Base-by-base conservation (phyloP, 192 early-diverging fungal species). In the Coemansia sp. region DNA sequence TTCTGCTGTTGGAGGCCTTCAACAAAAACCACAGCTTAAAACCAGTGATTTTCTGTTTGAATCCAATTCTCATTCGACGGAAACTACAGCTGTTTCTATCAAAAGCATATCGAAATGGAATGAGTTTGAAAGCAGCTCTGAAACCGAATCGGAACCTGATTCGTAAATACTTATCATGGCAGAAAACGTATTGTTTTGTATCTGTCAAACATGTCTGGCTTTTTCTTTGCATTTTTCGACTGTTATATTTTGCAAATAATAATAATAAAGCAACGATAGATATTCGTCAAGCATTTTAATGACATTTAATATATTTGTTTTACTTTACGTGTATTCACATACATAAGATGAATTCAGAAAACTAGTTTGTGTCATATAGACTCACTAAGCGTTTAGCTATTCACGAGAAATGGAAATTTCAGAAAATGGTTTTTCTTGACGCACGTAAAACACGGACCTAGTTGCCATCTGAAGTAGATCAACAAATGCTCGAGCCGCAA, bases 401-500 rank as follows among this genome's bases (percentile, higher is more conserved):
- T 38, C 12, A 20, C 22, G 38, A 5, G 50, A 56, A 34, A 71
- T 71, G 63, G 20, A 58, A 52, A 73, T 73, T 25, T 34, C 20
- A 5, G 58, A 30, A 57, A 56, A 63, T 29, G 68, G 58, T 6
- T 25, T 18, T 7, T 48, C 20, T 54, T 80, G 77, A 11, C 14
- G 14, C 14, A 75, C 72, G n/a, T 18, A 20, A 32, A 80, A 69
- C 28, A 66, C 69, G 1, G 77, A 75, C 30, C 45, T 55, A 4
- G 72, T 50, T 14, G 72, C 77, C 72, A 75, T 63, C 36, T 80
- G 72, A 12, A 80, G 60, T 29, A 75, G 22, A 48, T 80, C 77
- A 14, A 71, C 55, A 48, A 80, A 80, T 4, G 77, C 77, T 12
- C 77, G 62, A 6, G 77, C 72, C 11, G 77, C 77, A 5, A 75